Evolutionary conservation across 352 stramenopile species (phyloP), one percentile per base, ranked within the genome.

Genomic region (Globisporangium paroecandrum): DNA sequence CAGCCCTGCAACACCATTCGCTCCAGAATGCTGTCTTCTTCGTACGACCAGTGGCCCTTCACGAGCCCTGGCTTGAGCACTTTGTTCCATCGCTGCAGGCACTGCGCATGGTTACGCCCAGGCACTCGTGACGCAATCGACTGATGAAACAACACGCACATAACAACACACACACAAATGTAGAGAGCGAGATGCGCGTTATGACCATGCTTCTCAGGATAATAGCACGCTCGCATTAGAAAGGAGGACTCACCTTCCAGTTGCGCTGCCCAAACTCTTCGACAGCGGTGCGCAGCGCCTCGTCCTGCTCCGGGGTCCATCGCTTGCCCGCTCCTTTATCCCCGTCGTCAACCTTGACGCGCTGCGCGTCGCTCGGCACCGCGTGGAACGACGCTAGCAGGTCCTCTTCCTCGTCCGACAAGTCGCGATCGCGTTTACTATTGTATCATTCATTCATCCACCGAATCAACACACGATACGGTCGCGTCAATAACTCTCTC

Each of bases 1-100:
- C 77, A 86, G 43, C 85, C 91, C 79, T 89, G 75, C 25, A 89
- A 69, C 69, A 97, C 88, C 76, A 88, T 89, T 59, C 90, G 74
- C 75, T 92, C 78, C 25, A 97, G 79, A 34, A 95, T 91, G 60
- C 74, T 81, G 77, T 98, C 93, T 70, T 98, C 93, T 51, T 97
- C 88, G 62, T 91, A 85, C n/a, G 83, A 92, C 93, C 93, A 98
- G 32, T 93, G 90, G 36, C 91, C 92, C 65, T 98, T 98, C 43
- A 94, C 85, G 0, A 98, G 77, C 34, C 92, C 94, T 9, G 93
- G 93, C 69, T 94, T 93, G 3, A 98, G 81, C 46, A 98, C 85
- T 58, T 95, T 94, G 58, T 88, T 89, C 85, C 85, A 94, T 53
- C 84, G 83, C 68, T 94, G 85, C 18, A 92, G 70, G 65, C 85